Evolutionary conservation across 2,329 filamentous ascomycete genomes (phyloP).

Genomic region (Penicillium olsonii): DNA sequence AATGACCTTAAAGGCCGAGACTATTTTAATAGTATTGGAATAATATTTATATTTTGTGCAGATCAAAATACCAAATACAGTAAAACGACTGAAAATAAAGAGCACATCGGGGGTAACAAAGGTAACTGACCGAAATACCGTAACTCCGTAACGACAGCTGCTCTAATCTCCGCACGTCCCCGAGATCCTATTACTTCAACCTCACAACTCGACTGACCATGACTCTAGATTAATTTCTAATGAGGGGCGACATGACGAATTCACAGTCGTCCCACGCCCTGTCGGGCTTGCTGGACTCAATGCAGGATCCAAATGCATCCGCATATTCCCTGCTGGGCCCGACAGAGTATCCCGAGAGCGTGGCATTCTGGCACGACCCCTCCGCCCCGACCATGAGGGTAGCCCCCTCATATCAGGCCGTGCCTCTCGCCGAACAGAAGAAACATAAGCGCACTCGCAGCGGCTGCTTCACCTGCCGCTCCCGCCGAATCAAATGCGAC

Average conservation of each 20-base stretch:
- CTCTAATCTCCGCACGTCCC: constrained; percentile 28
- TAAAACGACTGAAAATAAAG: no score
- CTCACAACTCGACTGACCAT: neutral
- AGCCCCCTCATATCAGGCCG: constrained; percentile 27
- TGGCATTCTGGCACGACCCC: constrained; percentile 47
- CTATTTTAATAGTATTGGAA: no score
- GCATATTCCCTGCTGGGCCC: constrained; percentile 38
- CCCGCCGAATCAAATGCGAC: constrained; percentile 91
- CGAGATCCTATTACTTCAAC: constrained; percentile 19
- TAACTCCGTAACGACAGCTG: neutral
- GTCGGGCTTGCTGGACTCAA: constrained; percentile 29
- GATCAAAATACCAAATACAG: no score
- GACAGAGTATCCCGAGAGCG: constrained; percentile 43
- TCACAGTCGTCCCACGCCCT: constrained; percentile 32
- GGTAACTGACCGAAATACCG: no score
- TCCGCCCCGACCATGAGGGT: constrained; percentile 23
- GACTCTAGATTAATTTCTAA: neutral
- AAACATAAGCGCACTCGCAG: constrained; percentile 93
- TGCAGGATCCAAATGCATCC: constrained; percentile 29
- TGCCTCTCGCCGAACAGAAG: constrained; percentile 62
- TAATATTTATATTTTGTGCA: no score
- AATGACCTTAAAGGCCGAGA: no score
- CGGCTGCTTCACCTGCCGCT: constrained; percentile 90
- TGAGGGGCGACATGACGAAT: constrained; percentile 11
- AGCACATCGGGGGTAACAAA: no score